A percentile compares a stretch with the other conserved stretches of the same genome.
These are phyloP conservation scores for Moringa oleifera DNA, from an alignment of 345 rosid genomes.

Conservation along the genomic window DNA sequence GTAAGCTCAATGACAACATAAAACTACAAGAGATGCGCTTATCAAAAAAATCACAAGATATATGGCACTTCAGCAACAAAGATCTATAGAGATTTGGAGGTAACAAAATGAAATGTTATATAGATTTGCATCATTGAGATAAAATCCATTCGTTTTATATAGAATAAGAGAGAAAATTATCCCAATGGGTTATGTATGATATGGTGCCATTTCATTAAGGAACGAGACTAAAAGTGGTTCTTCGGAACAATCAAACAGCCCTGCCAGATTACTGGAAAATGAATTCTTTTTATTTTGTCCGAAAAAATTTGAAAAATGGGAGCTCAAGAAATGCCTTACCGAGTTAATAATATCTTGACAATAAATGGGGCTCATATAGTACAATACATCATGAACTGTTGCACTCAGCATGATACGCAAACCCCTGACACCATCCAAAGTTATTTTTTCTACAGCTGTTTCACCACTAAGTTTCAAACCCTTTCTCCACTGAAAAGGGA, in stretches of 20 bases:
- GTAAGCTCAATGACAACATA: no score
- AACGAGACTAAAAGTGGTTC: slow-evolving; percentile 2
- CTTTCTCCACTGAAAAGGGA: slow-evolving; percentile 73
- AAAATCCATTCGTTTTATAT: no score
- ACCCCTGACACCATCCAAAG: slow-evolving; percentile 92
- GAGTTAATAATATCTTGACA: slow-evolving; percentile 92
- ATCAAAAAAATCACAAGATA: no score
- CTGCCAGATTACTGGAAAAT: background rate
- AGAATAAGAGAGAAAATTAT: no score
- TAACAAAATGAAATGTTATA: no score
- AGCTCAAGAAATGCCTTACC: slow-evolving; percentile 28
- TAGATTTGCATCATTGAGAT: no score
- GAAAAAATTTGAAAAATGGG: no score
- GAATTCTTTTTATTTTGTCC: no score
- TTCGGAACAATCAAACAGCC: slow-evolving; percentile 2
- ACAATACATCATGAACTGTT: slow-evolving; percentile 92
- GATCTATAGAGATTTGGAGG: no score
- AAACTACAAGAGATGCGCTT: no score
- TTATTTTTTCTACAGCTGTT: slow-evolving; percentile 86
- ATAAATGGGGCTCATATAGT: slow-evolving; percentile 97
- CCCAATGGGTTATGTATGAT: background rate
- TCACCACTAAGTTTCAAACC: slow-evolving; percentile 97
- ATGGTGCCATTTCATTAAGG: background rate
- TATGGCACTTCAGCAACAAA: no score
- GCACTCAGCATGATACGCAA: slow-evolving; percentile 87